Conservation (phyloP, 2,329 filamentous ascomycete species). For the Exophiala phaeomuriformis region DNA sequence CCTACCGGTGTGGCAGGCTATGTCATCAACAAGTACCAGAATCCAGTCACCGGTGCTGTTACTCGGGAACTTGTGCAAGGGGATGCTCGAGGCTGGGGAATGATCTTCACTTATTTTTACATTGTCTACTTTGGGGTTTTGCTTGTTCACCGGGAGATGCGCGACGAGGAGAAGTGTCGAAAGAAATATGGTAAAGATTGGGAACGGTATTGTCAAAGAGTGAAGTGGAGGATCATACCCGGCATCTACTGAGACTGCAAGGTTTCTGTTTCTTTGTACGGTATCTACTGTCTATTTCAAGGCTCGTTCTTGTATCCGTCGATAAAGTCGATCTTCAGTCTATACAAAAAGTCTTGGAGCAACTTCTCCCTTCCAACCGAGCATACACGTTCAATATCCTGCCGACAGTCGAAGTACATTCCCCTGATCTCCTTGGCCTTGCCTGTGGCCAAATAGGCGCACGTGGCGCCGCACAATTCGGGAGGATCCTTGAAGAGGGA, state of each 20-base stretch:
- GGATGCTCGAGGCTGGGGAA: constrained; percentile 71
- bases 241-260: constrained; percentile 26
- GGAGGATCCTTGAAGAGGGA: constrained; percentile 18
- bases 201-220: constrained; percentile 77
- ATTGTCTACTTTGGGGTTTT: constrained; percentile 83
- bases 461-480: constrained; percentile 17
- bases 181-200: constrained; percentile 90
- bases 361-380: constrained; percentile 12
- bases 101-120: constrained; percentile 90
- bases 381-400: constrained; percentile 13
- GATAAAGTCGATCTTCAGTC: constrained; percentile 14
- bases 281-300: constrained; percentile 33
- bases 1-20: constrained; percentile 83
- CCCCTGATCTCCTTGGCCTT: constrained; percentile 17
- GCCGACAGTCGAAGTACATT: constrained; percentile 17
- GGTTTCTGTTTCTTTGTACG: constrained; percentile 31
- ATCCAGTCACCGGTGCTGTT: constrained; percentile 47
- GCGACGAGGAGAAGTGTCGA: constrained; percentile 85
- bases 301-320: constrained; percentile 20
- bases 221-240: constrained; percentile 75
- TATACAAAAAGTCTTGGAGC: constrained; percentile 7
- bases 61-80: constrained; percentile 62
- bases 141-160: constrained; percentile 73
- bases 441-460: constrained; percentile 14
- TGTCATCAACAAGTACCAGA: constrained; percentile 51